Percentiles rank a stretch among this genome's conserved stretches.
phyloP scores from a whole-genome alignment of 2,329 filamentous ascomycete species.

The Aureobasidium zeae region DNA sequence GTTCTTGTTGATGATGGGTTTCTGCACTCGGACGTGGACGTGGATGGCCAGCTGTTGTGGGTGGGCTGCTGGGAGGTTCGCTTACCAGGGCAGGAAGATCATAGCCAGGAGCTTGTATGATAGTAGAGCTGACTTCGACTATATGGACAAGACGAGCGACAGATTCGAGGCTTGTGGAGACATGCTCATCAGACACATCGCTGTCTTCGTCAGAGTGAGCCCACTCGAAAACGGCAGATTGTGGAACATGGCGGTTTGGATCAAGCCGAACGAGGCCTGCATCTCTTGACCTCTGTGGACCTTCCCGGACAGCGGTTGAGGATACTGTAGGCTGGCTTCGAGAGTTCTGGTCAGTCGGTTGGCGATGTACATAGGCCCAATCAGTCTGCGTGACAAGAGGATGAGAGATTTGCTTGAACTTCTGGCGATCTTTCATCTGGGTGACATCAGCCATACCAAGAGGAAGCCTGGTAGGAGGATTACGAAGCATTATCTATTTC shows the following conservation, averaged over 20 bases:
- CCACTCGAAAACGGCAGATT: constrained; percentile 1
- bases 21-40: too few species aligned
- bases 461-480: constrained; percentile 22
- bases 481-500: constrained; percentile 23
- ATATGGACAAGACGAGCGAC: constrained; percentile 2
- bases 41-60: neutral
- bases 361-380: constrained; percentile 15
- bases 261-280: constrained; percentile 1
- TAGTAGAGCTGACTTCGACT: constrained; percentile 11
- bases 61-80: neutral
- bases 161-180: neutral
- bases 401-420: constrained; percentile 17
- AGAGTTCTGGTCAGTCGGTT: constrained; percentile 19
- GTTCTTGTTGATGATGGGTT: neutral
- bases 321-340: constrained; percentile 17
- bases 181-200: neutral
- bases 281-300: constrained; percentile 13
- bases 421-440: constrained; percentile 21
- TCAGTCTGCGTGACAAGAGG: constrained; percentile 3
- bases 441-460: constrained; percentile 24
- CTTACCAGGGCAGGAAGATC: neutral
- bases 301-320: constrained; percentile 13
- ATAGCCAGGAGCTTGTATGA: constrained; percentile 6
- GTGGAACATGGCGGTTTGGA: constrained; percentile 7
- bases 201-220: constrained; percentile 4